These are phyloP conservation scores for Huntiella savannae DNA, from an alignment of 2,329 filamentous ascomycete species.

Conservation along the genomic window DNA sequence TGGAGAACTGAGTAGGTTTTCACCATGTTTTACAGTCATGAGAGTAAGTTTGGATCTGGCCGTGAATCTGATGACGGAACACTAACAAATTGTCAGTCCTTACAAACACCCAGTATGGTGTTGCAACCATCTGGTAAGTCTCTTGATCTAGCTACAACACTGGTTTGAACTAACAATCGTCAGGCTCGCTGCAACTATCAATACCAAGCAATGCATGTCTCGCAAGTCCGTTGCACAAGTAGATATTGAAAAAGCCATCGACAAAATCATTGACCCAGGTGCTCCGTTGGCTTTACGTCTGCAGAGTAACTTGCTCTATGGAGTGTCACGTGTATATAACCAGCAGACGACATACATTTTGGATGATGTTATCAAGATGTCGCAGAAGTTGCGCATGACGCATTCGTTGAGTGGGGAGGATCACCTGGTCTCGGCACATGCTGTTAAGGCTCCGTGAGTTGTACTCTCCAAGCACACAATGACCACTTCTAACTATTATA, in stretches of 20 bases:
- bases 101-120: constrained; percentile 70
- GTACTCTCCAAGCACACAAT: constrained; percentile 11
- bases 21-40: constrained; percentile 86
- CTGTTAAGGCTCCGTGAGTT: constrained; percentile 51
- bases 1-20: too few relatives aligned
- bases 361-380: constrained; percentile 47
- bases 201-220: constrained; percentile 55
- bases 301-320: constrained; percentile 74
- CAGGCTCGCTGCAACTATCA: constrained; percentile 84
- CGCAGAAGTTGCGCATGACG: constrained; percentile 23
- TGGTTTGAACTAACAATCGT: constrained; percentile 7
- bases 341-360: constrained; percentile 81
- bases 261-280: constrained; percentile 63
- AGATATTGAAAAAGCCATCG: constrained; percentile 68
- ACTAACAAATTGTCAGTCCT: constrained; percentile 38
- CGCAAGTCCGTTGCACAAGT: constrained; percentile 79
- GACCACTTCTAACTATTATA: constrained; percentile 13
- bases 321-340: constrained; percentile 65
- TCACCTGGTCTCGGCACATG: constrained; percentile 40
- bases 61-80: neutral
- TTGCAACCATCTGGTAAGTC: constrained; percentile 79
- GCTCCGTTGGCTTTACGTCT: constrained; percentile 79
- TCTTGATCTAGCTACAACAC: too few relatives aligned
- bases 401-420: constrained; percentile 5
- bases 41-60: constrained; percentile 40